A percentile compares a stretch with the other conserved stretches of the same genome.
Evolutionary conservation across 768 basidiomycete genomes (phyloP).

Genomic region (Sistotremastrum suecicum): DNA sequence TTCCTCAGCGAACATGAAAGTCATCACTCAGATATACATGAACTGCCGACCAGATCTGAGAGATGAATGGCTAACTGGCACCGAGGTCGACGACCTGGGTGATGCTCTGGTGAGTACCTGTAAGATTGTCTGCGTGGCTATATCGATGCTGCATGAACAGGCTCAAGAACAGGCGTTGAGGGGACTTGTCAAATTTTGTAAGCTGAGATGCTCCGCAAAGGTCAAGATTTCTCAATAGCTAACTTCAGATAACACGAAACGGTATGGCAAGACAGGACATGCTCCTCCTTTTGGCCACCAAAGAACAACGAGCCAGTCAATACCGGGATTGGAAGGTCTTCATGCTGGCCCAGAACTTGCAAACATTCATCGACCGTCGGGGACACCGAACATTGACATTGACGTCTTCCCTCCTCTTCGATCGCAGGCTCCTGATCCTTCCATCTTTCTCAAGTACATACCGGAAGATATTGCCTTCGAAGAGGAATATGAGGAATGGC

Average conservation of each 20-base stretch:
- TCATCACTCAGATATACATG: constrained; percentile 95
- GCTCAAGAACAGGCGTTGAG: constrained; percentile 92
- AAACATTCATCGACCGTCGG: constrained; percentile 56
- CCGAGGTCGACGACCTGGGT: constrained; percentile 81
- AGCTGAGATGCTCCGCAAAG: constrained; percentile 17
- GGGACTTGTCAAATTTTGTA: constrained; percentile 89
- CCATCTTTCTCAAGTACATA: constrained; percentile 79
- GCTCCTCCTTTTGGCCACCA: constrained; percentile 50
- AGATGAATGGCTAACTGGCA: constrained; percentile 94
- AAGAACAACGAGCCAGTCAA: constrained; percentile 71
- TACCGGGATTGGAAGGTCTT: constrained; percentile 56
- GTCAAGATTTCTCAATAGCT: constrained; percentile 6
- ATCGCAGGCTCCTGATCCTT: constrained; percentile 70
- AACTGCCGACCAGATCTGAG: constrained; percentile 94
- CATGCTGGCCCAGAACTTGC: constrained; percentile 64
- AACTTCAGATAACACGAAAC: constrained; percentile 68
- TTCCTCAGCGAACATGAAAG: constrained; percentile 90
- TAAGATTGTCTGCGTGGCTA: background rate
- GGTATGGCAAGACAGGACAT: constrained; percentile 55
- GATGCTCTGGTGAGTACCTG: constrained; percentile 62
- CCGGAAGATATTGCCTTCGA: constrained; percentile 92
- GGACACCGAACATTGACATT: constrained; percentile 67
- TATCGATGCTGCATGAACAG: constrained; percentile 23
- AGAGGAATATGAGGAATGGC: constrained; percentile 92
- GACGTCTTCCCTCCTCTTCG: constrained; percentile 95